Evolutionary conservation across 768 basidiomycete genomes (phyloP).

Genomic region (Tricholomella constricta): DNA sequence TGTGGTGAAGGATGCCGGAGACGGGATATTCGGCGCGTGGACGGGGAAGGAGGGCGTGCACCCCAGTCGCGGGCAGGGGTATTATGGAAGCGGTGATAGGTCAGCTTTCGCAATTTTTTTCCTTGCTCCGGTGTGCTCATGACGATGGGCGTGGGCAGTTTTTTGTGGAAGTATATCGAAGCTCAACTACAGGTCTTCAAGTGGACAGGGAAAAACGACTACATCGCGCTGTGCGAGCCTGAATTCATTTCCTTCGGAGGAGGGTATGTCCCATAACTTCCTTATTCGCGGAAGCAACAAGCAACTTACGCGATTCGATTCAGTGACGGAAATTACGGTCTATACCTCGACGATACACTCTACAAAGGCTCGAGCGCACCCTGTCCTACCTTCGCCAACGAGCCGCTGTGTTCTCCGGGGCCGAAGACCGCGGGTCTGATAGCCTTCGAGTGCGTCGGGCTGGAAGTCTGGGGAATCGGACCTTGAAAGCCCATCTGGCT

Average conservation of each 20-base stretch:
- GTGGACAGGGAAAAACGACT: conserved; percentile 89
- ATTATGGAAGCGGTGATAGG: conserved; percentile 92
- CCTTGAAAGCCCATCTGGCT: conserved; percentile 29
- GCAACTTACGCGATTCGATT: neutral
- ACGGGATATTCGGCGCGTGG: conserved; percentile 77
- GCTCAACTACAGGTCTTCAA: conserved; percentile 61
- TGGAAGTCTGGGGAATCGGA: conserved; percentile 90
- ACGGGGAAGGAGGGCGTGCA: conserved; percentile 76
- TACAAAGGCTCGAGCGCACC: conserved; percentile 81
- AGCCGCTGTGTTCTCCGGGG: conserved; percentile 66
- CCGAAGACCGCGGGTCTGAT: conserved; percentile 48
- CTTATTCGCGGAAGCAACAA: too few species aligned
- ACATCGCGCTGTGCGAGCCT: conserved; percentile 83
- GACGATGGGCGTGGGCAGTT: conserved; percentile 43
- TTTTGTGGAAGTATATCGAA: conserved; percentile 70
- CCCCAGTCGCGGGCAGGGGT: conserved; percentile 59
- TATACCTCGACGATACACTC: conserved; percentile 84
- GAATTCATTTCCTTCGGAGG: conserved; percentile 88
- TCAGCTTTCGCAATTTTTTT: conserved; percentile 28
- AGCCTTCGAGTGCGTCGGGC: conserved; percentile 86
- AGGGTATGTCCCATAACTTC: conserved; percentile 76
- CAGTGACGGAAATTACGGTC: conserved; percentile 87
- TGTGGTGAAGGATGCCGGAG: conserved; percentile 54
- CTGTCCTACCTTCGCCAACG: conserved; percentile 88
- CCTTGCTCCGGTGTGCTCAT: neutral